A percentile compares a stretch with the other conserved stretches of the same genome.
Conservation (phyloP, 768 basidiomycete genomes). For the Naganishia randhawae region DNA sequence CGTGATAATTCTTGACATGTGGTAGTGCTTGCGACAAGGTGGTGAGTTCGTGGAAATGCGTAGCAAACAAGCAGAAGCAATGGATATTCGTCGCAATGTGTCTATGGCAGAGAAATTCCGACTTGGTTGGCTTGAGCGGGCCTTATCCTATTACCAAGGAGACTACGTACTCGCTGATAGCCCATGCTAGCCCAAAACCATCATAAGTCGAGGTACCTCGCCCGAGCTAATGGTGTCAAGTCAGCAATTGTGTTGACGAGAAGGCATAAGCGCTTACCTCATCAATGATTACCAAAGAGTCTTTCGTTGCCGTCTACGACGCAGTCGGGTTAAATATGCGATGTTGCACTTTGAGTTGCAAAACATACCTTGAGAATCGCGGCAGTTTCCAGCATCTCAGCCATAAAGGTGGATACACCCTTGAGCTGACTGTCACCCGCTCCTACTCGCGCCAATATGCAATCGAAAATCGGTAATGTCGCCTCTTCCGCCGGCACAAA, state of each 20-base stretch:
- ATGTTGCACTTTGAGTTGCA: neutral
- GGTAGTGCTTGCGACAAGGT: slow-evolving; percentile 77
- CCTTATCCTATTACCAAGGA: neutral
- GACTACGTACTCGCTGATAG: slow-evolving; percentile 80
- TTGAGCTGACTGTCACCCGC: slow-evolving; percentile 97
- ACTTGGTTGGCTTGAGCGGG: neutral
- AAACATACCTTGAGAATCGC: slow-evolving; percentile 75
- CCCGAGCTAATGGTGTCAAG: too few relatives aligned
- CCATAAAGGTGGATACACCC: slow-evolving; percentile 98
- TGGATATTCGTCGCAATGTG: slow-evolving; percentile 88
- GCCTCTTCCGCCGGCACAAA: slow-evolving; percentile 92
- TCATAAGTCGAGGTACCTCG: slow-evolving; percentile 95
- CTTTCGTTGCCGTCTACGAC: slow-evolving; percentile 74
- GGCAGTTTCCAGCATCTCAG: slow-evolving; percentile 98
- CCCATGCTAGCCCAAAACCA: slow-evolving; percentile 97
- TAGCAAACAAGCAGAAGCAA: slow-evolving; percentile 93
- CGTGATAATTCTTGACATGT: slow-evolving; percentile 91
- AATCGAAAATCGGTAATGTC: slow-evolving; percentile 86
- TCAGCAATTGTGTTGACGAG: too few relatives aligned
- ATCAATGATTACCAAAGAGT: slow-evolving; percentile 95
- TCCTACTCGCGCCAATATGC: slow-evolving; percentile 88
- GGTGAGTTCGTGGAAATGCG: slow-evolving; percentile 96
- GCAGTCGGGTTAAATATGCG: neutral
- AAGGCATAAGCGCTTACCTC: slow-evolving; percentile 53
- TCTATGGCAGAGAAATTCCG: slow-evolving; percentile 55